phyloP scores from a whole-genome alignment of 2,329 filamentous ascomycete genomes.

The Exophiala sp. region DNA sequence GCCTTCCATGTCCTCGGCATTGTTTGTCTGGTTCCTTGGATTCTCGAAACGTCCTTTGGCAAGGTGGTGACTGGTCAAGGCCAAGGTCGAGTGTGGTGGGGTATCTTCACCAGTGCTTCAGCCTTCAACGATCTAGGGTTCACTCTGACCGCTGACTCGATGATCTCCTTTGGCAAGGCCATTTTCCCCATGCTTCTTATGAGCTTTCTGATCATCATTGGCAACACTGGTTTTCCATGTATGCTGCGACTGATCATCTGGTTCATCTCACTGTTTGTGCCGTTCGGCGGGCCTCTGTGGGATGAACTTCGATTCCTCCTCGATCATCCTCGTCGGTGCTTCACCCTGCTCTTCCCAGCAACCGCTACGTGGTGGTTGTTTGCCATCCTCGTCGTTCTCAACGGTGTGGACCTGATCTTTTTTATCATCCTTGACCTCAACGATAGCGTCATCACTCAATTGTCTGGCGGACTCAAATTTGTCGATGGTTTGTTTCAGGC shows the following conservation, averaged over 20 bases:
- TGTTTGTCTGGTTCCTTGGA: slow-evolving; percentile 72
- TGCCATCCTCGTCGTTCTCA: slow-evolving; percentile 72
- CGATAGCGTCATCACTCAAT: slow-evolving; percentile 58
- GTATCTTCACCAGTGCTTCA: slow-evolving; percentile 78
- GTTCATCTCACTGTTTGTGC: slow-evolving; percentile 62
- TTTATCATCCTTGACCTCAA: slow-evolving; percentile 90
- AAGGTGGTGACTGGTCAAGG: slow-evolving; percentile 56
- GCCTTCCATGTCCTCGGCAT: slow-evolving; percentile 75
- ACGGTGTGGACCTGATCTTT: slow-evolving; percentile 77
- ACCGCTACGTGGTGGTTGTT: slow-evolving; percentile 95
- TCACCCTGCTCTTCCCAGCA: slow-evolving; percentile 86
- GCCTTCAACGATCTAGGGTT: slow-evolving; percentile 95
- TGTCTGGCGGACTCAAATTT: slow-evolving; percentile 69
- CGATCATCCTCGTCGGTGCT: slow-evolving; percentile 91
- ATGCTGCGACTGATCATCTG: slow-evolving; percentile 78
- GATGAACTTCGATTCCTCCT: slow-evolving; percentile 87
- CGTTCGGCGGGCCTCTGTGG: slow-evolving; percentile 64
- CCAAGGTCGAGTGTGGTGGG: slow-evolving; percentile 75
- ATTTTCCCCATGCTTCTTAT: slow-evolving; percentile 37
- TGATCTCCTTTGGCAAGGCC: slow-evolving; percentile 53
- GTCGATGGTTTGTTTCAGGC: slow-evolving; percentile 88
- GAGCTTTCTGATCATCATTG: slow-evolving; percentile 38
- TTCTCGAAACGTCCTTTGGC: slow-evolving; percentile 61
- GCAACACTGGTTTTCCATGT: slow-evolving; percentile 49
- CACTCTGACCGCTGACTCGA: slow-evolving; percentile 86